Evolutionary conservation across 106 monocot species (phyloP).

Genomic region (Dendrobium chrysotoxum): DNA sequence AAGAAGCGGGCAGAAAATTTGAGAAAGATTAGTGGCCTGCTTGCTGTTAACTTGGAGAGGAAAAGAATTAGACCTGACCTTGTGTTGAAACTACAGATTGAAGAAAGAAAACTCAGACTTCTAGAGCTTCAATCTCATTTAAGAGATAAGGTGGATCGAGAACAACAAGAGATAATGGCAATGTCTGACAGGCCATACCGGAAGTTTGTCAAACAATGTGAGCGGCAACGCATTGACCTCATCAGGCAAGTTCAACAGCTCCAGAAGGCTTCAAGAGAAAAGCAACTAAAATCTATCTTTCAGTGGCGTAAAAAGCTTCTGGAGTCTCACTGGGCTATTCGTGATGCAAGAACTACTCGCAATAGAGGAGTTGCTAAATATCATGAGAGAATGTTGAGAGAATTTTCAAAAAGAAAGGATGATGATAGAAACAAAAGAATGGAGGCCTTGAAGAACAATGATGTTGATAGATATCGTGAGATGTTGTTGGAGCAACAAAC

Average conservation of each 20-base stretch:
- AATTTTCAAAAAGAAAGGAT: conserved; percentile 92
- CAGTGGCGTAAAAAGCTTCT: conserved; percentile 95
- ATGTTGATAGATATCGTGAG: conserved; percentile 90
- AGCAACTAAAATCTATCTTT: conserved; percentile 77
- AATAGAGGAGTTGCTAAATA: conserved; percentile 94
- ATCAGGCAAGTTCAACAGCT: conserved; percentile 76
- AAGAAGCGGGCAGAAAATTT: conserved; percentile 74
- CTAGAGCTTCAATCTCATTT: conserved; percentile 71
- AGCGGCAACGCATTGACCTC: conserved; percentile 73
- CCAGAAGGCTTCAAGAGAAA: conserved; percentile 71
- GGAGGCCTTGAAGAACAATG: conserved; percentile 99
- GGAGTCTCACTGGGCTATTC: conserved; percentile 93
- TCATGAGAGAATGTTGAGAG: conserved; percentile 90
- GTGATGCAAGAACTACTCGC: conserved; percentile 85
- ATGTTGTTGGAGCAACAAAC: conserved; percentile 94
- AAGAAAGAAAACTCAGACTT: conserved; percentile 85
- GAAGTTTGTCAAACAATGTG: conserved; percentile 85
- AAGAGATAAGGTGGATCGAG: conserved; percentile 73
- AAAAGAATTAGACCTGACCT: conserved; percentile 88
- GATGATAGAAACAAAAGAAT: conserved; percentile 89
- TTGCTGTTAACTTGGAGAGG: conserved; percentile 73
- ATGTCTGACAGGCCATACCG: conserved; percentile 85
- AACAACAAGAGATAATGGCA: conserved; percentile 94
- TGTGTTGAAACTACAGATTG: conserved; percentile 77
- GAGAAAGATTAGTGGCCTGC: conserved; percentile 69